Evolutionary conservation across 768 basidiomycete genomes (phyloP).

Genomic region (Xerocomellus amylosporus): DNA sequence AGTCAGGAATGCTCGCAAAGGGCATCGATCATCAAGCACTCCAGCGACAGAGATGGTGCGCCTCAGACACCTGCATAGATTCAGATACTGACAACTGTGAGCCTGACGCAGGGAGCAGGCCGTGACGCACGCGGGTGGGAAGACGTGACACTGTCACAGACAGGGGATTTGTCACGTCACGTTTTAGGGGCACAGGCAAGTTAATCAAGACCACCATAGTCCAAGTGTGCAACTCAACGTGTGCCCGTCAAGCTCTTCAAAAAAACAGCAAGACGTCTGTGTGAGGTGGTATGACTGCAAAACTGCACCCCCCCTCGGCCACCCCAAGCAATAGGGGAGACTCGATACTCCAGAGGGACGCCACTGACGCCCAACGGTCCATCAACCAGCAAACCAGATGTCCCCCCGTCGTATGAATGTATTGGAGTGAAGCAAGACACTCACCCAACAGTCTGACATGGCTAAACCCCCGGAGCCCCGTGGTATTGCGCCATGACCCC

Average conservation of each 20-base stretch:
- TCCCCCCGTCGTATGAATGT: conserved; percentile 25
- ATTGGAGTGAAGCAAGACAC: conserved; percentile 33
- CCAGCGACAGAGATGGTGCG: conserved; percentile 2
- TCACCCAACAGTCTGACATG: conserved; percentile 24
- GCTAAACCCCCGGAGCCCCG: background rate
- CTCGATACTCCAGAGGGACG: background rate
- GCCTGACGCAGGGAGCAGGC: background rate
- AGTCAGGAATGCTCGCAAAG: background rate
- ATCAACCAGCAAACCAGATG: conserved; percentile 9
- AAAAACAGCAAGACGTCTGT: conserved; percentile 21
- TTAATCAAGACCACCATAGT: conserved; percentile 28
- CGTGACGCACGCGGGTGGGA: conserved; percentile 9
- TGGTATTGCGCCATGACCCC: conserved; percentile 6
- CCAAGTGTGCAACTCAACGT: conserved; percentile 27
- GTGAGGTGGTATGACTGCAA: conserved; percentile 29
- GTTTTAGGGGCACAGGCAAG: conserved; percentile 25
- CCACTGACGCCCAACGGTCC: background rate
- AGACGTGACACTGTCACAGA: conserved; percentile 27
- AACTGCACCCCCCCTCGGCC: conserved; percentile 1
- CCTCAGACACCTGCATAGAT: background rate
- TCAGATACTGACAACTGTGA: background rate
- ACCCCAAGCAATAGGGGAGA: conserved; percentile 8
- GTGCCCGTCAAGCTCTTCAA: conserved; percentile 27
- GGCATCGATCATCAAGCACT: background rate
- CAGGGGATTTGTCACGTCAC: conserved; percentile 33